Evolutionary conservation across 805 yeast species (phyloP).

Genomic region (Kluyveromyces dobzhanskii): DNA sequence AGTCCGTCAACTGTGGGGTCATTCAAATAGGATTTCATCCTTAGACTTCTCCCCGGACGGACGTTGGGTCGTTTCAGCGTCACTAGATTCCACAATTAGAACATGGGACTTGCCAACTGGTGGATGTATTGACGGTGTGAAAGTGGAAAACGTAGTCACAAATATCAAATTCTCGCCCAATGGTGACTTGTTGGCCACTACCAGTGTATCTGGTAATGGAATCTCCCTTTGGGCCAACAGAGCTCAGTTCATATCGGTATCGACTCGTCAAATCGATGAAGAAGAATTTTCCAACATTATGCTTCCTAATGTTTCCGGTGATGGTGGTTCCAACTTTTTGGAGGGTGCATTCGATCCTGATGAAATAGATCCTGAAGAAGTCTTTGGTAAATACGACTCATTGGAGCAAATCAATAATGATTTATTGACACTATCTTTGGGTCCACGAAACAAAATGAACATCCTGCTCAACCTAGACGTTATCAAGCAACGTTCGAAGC

Average conservation of each 20-base stretch:
- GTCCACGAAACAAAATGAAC: constrained; percentile 70
- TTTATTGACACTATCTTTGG: constrained; percentile 65
- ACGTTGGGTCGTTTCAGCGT: constrained; percentile 81
- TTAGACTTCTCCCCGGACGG: constrained; percentile 92
- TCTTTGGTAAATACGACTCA: constrained; percentile 37
- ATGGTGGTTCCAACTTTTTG: constrained; percentile 59
- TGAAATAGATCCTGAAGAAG: constrained; percentile 29
- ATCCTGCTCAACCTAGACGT: constrained; percentile 76
- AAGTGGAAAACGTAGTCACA: constrained; percentile 72
- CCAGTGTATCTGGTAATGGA: constrained; percentile 87
- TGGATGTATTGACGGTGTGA: constrained; percentile 88
- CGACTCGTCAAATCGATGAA: constrained; percentile 69
- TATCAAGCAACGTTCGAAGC: constrained; percentile 81
- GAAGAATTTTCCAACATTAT: constrained; percentile 55
- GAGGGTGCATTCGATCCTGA: constrained; percentile 64
- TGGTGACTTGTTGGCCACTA: constrained; percentile 86
- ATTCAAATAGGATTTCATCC: constrained; percentile 76
- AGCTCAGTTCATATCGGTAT: constrained; percentile 71
- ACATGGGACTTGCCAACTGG: constrained; percentile 99
- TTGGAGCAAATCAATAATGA: constrained; percentile 53
- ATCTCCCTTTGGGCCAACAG: constrained; percentile 87
- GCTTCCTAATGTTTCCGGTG: constrained; percentile 74
- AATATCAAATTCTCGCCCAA: constrained; percentile 71
- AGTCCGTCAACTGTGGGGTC: constrained; percentile 86
- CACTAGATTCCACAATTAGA: constrained; percentile 79